phyloP scores from a whole-genome alignment of 2,329 filamentous ascomycete species.

The Colletotrichum abscissum region DNA sequence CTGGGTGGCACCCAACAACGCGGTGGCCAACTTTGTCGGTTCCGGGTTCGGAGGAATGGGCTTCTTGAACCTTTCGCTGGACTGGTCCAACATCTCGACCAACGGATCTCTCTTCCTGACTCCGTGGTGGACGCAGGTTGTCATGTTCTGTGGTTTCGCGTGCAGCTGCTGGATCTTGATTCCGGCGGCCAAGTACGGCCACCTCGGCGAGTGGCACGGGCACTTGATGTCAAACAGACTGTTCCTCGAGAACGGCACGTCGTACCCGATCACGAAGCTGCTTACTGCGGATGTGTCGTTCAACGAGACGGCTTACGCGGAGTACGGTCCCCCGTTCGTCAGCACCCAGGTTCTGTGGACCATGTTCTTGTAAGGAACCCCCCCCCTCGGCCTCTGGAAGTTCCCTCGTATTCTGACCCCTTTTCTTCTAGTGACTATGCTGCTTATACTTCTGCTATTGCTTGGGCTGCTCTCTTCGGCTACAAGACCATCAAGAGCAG shows the following conservation, averaged over 20 bases:
- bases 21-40: conserved; percentile 70
- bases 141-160: conserved; percentile 65
- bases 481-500: conserved; percentile 52
- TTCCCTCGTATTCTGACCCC: background rate
- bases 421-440: conserved; percentile 54
- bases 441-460: conserved; percentile 62
- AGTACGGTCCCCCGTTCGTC: conserved; percentile 65
- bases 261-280: conserved; percentile 52
- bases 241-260: conserved; percentile 58
- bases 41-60: conserved; percentile 68
- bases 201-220: conserved; percentile 58
- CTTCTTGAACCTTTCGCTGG: conserved; percentile 69
- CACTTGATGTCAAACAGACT: conserved; percentile 69
- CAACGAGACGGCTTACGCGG: conserved; percentile 68
- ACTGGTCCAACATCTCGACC: conserved; percentile 57
- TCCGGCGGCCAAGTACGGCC: conserved; percentile 69
- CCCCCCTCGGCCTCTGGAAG: background rate
- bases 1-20: conserved; percentile 69
- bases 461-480: conserved; percentile 60
- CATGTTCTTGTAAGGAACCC: conserved; percentile 15
- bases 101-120: conserved; percentile 63
- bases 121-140: conserved; percentile 61
- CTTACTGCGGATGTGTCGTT: conserved; percentile 62
- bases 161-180: conserved; percentile 69
- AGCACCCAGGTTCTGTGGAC: conserved; percentile 39